Percentiles rank a stretch among this genome's conserved stretches.
These are phyloP conservation scores for Priceomyces carsonii DNA, from an alignment of 805 yeast species.

Conservation along the genomic window DNA sequence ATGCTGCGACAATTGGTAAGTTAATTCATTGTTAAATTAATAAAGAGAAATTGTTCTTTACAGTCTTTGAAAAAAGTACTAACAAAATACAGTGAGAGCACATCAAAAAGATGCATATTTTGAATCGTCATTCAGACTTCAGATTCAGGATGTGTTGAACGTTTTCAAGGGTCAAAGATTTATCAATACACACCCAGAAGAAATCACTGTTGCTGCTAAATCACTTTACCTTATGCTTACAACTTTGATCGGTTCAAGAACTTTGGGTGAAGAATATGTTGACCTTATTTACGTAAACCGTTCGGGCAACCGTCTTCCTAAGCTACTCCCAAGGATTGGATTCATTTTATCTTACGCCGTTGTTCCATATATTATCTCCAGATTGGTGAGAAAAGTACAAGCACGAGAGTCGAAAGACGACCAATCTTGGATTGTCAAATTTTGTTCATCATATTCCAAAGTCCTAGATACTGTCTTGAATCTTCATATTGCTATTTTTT, in stretches of 20 bases:
- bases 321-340: constrained; percentile 46
- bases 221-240: constrained; percentile 71
- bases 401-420: constrained; percentile 15
- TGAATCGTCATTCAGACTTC: constrained; percentile 52
- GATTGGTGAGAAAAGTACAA: constrained; percentile 23
- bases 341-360: constrained; percentile 63
- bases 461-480: constrained; percentile 57
- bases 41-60: neutral
- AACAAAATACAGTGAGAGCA: constrained; percentile 61
- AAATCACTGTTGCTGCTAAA: constrained; percentile 58
- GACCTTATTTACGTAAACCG: constrained; percentile 68
- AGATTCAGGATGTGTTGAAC: constrained; percentile 58
- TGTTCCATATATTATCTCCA: constrained; percentile 56
- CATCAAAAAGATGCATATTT: constrained; percentile 86
- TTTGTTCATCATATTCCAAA: constrained; percentile 43
- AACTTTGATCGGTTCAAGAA: constrained; percentile 72
- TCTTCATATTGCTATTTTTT: constrained; percentile 78
- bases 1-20: constrained; percentile 83
- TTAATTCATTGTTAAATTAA: constrained; percentile 11
- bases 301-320: constrained; percentile 52
- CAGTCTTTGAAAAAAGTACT: constrained; percentile 14
- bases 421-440: constrained; percentile 15
- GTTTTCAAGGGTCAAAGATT: constrained; percentile 62
- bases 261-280: constrained; percentile 93
- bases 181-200: constrained; percentile 62